Conservation (phyloP, 257 asterid species). For the Salvia hispanica region DNA sequence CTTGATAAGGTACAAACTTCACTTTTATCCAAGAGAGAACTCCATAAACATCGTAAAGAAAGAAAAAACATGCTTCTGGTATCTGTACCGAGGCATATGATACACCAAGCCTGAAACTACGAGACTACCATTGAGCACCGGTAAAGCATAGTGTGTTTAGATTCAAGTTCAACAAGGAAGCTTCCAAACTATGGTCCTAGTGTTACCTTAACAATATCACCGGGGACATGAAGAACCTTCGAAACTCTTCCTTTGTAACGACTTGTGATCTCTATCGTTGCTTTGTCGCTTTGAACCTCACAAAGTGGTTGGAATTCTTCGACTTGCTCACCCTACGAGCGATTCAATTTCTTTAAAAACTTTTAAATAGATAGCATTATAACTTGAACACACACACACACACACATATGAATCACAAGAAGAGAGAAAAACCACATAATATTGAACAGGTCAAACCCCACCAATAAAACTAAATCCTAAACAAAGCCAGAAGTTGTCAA, state of each 20-base stretch:
- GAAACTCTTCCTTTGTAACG: slow-evolving; percentile 85
- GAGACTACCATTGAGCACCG: neutral
- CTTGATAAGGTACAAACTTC: slow-evolving; percentile 18
- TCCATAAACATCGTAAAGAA: neutral
- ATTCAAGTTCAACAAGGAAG: slow-evolving; percentile 5
- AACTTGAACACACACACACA: neutral
- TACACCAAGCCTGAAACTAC: slow-evolving; percentile 6
- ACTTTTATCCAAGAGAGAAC: neutral
- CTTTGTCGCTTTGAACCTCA: slow-evolving; percentile 99
- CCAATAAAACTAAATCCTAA: neutral
- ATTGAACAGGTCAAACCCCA: neutral
- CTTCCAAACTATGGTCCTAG: neutral
- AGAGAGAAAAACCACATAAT: neutral
- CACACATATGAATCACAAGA: neutral
- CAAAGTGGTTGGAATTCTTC: slow-evolving; percentile 98
- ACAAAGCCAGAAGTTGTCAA: neutral
- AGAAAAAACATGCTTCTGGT: slow-evolving; percentile 15
- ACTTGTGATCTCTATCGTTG: slow-evolving; percentile 95
- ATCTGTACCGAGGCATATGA: neutral
- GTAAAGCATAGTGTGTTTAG: neutral
- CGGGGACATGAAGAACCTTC: slow-evolving; percentile 74
- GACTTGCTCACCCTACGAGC: slow-evolving; percentile 77
- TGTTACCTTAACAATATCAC: slow-evolving; percentile 81
- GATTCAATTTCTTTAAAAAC: neutral
- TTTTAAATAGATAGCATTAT: neutral